Conservation (phyloP, 352 stramenopile species). For the Phytopythium litorale region DNA sequence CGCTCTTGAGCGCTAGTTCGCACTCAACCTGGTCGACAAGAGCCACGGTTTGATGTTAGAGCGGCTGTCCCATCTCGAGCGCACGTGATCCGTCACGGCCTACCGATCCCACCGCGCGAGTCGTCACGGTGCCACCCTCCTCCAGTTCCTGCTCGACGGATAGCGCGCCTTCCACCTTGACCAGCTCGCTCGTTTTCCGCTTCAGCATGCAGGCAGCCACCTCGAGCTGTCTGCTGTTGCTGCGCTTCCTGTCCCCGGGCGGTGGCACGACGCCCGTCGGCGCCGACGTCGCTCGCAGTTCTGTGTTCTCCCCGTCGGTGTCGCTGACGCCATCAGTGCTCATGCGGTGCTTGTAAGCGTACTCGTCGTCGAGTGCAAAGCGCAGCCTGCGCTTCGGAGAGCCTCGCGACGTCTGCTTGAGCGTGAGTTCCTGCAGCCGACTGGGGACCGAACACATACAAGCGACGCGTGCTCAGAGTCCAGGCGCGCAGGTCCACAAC, state of each 20-base stretch:
- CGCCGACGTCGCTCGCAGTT: not conserved
- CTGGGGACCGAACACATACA: not conserved
- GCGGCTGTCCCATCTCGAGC: not conserved
- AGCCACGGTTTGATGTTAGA: not conserved
- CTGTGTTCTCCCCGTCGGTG: not conserved
- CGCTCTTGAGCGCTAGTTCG: conserved; percentile 31
- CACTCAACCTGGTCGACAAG: conserved; percentile 32
- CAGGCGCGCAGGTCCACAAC: too few species aligned
- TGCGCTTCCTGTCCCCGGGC: conserved; percentile 20
- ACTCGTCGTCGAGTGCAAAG: conserved; percentile 7
- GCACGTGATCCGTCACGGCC: not conserved
- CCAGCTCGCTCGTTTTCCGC: conserved; percentile 18
- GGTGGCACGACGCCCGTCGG: too few species aligned
- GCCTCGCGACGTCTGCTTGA: conserved; percentile 10
- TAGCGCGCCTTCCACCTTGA: conserved; percentile 49
- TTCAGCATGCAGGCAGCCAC: not conserved
- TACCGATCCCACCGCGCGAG: conserved; percentile 48
- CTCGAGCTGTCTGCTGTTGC: conserved; percentile 25
- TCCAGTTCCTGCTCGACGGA: conserved; percentile 44
- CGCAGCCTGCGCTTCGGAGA: conserved; percentile 28
- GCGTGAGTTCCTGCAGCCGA: conserved; percentile 37
- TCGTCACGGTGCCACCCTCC: conserved; percentile 7
- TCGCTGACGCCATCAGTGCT: not conserved
- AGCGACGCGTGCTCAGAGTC: too few species aligned
- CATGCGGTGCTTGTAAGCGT: not conserved